Conservation (phyloP, 257 asterid genomes). For the Solanum sitiens region DNA sequence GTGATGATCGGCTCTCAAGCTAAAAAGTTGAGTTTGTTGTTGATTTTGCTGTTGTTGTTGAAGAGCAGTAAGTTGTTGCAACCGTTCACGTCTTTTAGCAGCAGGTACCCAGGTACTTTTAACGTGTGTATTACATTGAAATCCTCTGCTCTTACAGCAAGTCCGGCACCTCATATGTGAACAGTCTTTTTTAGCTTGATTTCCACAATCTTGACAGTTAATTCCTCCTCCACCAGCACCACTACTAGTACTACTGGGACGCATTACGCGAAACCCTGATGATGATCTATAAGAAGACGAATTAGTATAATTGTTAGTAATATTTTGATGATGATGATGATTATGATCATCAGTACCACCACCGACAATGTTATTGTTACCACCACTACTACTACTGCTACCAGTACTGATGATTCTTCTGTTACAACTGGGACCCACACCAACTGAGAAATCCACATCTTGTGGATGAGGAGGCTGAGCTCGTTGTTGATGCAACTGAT, state of each 20-base stretch:
- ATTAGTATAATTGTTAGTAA: background rate
- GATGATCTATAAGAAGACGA: background rate
- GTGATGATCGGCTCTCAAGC: constrained; percentile 7
- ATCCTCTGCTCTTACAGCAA: constrained; percentile 69
- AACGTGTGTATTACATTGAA: constrained; percentile 54
- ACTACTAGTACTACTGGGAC: background rate
- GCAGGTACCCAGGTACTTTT: constrained; percentile 87
- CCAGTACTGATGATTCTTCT: constrained; percentile 10
- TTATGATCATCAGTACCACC: constrained; percentile 10
- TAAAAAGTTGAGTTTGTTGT: constrained; percentile 13
- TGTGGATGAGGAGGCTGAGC: constrained; percentile 16
- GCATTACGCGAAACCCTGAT: constrained; percentile 35
- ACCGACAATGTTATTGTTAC: constrained; percentile 4
- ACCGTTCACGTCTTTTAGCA: constrained; percentile 53
- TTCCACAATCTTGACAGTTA: constrained; percentile 70
- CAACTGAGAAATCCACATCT: constrained; percentile 28
- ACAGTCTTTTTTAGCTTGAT: constrained; percentile 73
- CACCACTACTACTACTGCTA: constrained; percentile 12
- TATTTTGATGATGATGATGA: background rate
- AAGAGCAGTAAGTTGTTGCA: constrained; percentile 25
- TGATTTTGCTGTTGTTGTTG: constrained; percentile 10
- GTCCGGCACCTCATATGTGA: constrained; percentile 56
- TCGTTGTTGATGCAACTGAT: constrained; percentile 41
- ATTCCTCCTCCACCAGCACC: constrained; percentile 15
- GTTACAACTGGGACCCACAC: constrained; percentile 29